Conservation (phyloP, 805 yeast genomes). For the Saccharomycopsis synnaedendra region DNA sequence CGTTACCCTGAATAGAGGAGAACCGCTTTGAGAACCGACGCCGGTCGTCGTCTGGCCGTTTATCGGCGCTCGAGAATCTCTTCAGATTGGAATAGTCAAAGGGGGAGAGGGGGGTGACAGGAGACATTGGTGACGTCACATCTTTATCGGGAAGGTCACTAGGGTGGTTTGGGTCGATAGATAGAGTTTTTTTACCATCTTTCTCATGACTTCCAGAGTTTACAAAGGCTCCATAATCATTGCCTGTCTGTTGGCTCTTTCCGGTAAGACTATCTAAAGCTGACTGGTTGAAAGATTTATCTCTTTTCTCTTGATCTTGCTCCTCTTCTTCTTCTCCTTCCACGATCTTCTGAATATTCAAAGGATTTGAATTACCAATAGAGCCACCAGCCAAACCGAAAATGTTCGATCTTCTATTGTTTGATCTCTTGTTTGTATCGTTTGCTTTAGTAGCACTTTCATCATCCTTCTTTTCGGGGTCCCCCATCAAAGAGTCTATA, state of each 20-base stretch:
- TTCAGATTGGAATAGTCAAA: conserved; percentile 1
- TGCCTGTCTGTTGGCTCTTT: not conserved
- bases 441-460: not conserved
- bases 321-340: not conserved
- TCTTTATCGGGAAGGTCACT: not conserved
- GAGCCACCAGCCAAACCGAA: not conserved
- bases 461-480: not conserved
- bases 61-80: conserved; percentile 1
- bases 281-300: conserved; percentile 7
- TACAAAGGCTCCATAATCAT: not conserved
- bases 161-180: not conserved
- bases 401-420: not conserved
- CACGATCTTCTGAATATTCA: not conserved
- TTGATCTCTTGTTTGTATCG: not conserved
- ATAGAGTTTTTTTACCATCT: not conserved
- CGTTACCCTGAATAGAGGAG: conserved; percentile 1
- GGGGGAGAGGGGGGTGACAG: conserved; percentile 17
- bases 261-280: conserved; percentile 12
- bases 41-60: conserved; percentile 9
- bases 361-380: not conserved
- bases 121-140: conserved; percentile 10
- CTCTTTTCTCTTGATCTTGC: not conserved
- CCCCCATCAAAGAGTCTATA: not conserved
- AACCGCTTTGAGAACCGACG: conserved; percentile 12
- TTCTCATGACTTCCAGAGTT: not conserved